A percentile compares a stretch with the other conserved stretches of the same genome.
Evolutionary conservation across 2,329 filamentous ascomycete genomes (phyloP).

Genomic region (Alternaria sp.): DNA sequence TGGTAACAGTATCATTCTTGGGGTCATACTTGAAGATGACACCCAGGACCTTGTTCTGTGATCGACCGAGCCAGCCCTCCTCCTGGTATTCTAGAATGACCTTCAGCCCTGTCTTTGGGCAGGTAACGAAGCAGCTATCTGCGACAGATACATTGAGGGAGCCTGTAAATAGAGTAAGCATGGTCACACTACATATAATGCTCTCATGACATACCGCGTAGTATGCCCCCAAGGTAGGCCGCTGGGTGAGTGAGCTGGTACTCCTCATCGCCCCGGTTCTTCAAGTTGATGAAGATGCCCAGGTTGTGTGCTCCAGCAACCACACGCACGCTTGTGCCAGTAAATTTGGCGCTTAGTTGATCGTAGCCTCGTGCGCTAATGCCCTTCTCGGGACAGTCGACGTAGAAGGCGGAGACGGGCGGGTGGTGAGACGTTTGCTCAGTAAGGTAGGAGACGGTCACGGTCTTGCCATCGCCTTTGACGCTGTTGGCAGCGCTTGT

Average conservation of each 20-base stretch:
- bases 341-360: conserved; percentile 97
- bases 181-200: neutral
- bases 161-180: conserved; percentile 51
- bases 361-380: conserved; percentile 90
- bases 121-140: conserved; percentile 87
- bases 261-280: conserved; percentile 82
- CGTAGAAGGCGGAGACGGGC: conserved; percentile 93
- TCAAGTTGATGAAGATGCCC: conserved; percentile 91
- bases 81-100: conserved; percentile 92
- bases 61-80: conserved; percentile 91
- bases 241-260: conserved; percentile 95
- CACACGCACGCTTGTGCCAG: conserved; percentile 91
- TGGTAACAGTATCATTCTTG: conserved; percentile 79
- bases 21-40: conserved; percentile 91
- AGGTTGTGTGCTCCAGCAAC: conserved; percentile 91
- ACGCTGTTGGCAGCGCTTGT: conserved; percentile 48
- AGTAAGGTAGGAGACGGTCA: conserved; percentile 91
- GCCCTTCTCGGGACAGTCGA: conserved; percentile 90
- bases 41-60: conserved; percentile 90
- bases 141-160: conserved; percentile 90
- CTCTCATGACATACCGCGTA: conserved; percentile 64
- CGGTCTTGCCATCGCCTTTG: conserved; percentile 56
- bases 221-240: conserved; percentile 87
- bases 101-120: conserved; percentile 89
- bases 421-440: conserved; percentile 99